Evolutionary conservation across 2,329 filamentous ascomycete genomes (phyloP).

Genomic region (Ceratocystis diversiconidia): DNA sequence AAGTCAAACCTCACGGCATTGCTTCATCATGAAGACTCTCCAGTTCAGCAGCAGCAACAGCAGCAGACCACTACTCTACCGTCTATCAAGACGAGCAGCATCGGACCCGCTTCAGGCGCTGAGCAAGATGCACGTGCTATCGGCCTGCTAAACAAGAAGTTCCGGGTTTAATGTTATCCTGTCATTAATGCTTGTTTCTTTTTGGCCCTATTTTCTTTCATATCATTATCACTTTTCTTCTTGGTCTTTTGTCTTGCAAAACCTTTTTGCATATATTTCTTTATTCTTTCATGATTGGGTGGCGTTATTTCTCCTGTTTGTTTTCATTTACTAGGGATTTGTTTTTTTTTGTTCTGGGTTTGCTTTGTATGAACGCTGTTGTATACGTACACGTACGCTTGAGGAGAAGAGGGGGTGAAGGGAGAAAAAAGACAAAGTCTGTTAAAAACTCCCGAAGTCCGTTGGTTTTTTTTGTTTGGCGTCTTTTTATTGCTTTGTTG

Average conservation of each 20-base stretch:
- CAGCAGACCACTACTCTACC: slow-evolving; percentile 30
- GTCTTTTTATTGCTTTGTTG: neutral
- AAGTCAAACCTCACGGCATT: slow-evolving; percentile 37
- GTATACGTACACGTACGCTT: neutral
- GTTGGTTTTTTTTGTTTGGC: neutral
- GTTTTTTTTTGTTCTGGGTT: slow-evolving; percentile 2
- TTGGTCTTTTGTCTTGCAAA: neutral
- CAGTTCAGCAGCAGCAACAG: slow-evolving; percentile 31
- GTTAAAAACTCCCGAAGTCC: neutral
- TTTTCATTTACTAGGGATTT: neutral
- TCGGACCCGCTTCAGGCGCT: slow-evolving; percentile 29
- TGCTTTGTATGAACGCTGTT: neutral
- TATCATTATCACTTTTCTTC: neutral
- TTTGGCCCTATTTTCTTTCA: neutral
- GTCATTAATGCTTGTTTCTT: neutral
- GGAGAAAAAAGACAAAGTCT: no score
- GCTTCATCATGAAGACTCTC: slow-evolving; percentile 36
- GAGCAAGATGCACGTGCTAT: slow-evolving; percentile 50
- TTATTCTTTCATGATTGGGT: slow-evolving; percentile 11
- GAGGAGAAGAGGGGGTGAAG: neutral
- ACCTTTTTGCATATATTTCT: neutral
- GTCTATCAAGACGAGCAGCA: slow-evolving; percentile 28
- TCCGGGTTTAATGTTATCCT: slow-evolving; percentile 26
- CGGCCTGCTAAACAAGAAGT: slow-evolving; percentile 49
- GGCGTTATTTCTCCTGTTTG: slow-evolving; percentile 5